These are phyloP conservation scores for Pochonia chlamydosporia DNA, from an alignment of 2,329 filamentous ascomycete genomes.

Conservation along the genomic window DNA sequence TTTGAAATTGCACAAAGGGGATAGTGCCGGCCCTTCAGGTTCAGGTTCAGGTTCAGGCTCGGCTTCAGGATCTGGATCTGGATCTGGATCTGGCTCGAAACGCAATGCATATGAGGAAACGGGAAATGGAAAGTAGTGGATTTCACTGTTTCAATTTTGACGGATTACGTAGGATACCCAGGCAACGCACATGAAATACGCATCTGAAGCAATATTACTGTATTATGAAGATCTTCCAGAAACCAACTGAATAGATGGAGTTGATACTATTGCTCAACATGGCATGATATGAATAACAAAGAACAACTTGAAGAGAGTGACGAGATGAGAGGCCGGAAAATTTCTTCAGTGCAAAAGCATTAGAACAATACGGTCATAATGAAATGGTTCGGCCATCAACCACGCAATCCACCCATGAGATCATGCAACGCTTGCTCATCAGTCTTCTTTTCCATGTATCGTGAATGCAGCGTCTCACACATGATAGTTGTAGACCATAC, in stretches of 20 bases:
- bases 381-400: neutral
- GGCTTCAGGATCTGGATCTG: neutral
- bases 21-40: constrained; percentile 19
- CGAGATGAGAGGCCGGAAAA: too few species aligned
- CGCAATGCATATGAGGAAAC: neutral
- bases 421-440: constrained; percentile 15
- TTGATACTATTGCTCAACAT: too few species aligned
- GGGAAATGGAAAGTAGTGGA: neutral
- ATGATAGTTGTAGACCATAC: constrained; percentile 10
- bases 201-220: neutral
- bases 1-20: constrained; percentile 33
- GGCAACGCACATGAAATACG: too few species aligned
- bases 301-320: too few species aligned
- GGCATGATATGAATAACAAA: too few species aligned
- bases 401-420: constrained; percentile 8
- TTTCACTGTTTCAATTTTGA: neutral
- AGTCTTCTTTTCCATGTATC: constrained; percentile 9
- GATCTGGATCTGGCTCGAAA: too few species aligned
- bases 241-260: too few species aligned
- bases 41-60: neutral
- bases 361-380: too few species aligned
- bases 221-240: too few species aligned
- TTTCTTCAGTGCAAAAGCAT: too few species aligned
- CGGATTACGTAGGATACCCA: constrained; percentile 5
- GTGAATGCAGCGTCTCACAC: constrained; percentile 9